These are phyloP conservation scores for Termitomyces heimii DNA, from an alignment of 768 basidiomycete genomes.

Conservation along the genomic window DNA sequence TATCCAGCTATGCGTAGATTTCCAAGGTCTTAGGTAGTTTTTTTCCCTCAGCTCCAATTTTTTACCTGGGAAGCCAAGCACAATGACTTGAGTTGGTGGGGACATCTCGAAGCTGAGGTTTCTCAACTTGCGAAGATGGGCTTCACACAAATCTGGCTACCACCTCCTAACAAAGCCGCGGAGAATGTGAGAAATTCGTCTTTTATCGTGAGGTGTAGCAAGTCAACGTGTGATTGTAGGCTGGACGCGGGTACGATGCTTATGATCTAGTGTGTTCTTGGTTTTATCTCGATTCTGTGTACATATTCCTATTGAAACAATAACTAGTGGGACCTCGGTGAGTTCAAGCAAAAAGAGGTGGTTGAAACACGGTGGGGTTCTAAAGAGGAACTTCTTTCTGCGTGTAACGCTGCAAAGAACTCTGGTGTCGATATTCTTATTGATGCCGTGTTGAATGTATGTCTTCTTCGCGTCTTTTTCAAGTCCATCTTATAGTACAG, in stretches of 20 bases:
- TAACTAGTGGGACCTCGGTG: conserved; percentile 79
- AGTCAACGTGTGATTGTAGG: conserved; percentile 28
- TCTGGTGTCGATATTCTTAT: conserved; percentile 73
- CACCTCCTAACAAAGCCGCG: conserved; percentile 79
- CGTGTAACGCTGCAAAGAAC: conserved; percentile 60
- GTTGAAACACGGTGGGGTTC: conserved; percentile 83
- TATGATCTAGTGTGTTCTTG: conserved; percentile 63
- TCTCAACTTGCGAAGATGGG: conserved; percentile 61
- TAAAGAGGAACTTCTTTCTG: conserved; percentile 67
- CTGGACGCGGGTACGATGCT: conserved; percentile 77
- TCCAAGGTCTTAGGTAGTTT: neutral
- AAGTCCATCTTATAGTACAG: conserved; percentile 6
- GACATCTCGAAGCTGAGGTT: conserved; percentile 60
- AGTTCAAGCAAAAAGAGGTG: conserved; percentile 73
- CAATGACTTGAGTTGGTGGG: conserved; percentile 72
- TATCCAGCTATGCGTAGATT: neutral
- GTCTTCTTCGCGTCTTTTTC: conserved; percentile 4
- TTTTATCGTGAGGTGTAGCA: neutral
- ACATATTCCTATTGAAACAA: neutral
- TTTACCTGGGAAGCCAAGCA: conserved; percentile 75
- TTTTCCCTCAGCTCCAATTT: conserved; percentile 57
- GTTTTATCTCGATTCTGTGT: neutral
- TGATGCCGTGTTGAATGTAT: conserved; percentile 87
- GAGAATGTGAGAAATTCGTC: conserved; percentile 28
- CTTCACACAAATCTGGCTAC: conserved; percentile 79